Evolutionary conservation across 2,329 filamentous ascomycete species (phyloP).

Genomic region (Leptographium galeiforme): DNA sequence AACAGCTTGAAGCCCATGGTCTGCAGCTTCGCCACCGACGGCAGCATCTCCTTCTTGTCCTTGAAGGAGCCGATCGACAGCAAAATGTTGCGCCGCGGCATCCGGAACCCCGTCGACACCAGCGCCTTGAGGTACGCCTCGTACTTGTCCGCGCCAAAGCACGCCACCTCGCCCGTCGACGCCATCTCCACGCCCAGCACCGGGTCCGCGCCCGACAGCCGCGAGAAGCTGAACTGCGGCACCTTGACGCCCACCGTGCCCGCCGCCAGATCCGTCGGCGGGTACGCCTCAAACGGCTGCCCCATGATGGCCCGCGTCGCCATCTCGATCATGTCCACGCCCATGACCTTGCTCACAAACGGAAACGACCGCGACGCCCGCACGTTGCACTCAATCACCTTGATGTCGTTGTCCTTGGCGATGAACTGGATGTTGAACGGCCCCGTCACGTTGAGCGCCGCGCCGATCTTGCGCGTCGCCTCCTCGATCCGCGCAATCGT

Average conservation of each 20-base stretch:
- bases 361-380: constrained; percentile 92
- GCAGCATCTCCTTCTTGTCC: constrained; percentile 95
- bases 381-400: constrained; percentile 98
- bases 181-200: constrained; percentile 98
- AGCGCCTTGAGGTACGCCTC: constrained; percentile 96
- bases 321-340: constrained; percentile 95
- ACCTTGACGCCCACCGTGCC: constrained; percentile 95
- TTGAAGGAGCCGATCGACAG: constrained; percentile 95
- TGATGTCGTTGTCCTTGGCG: constrained; percentile 98
- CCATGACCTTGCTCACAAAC: constrained; percentile 98
- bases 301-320: constrained; percentile 94
- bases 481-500: constrained; percentile 88
- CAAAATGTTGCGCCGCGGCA: constrained; percentile 90
- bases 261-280: constrained; percentile 57
- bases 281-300: constrained; percentile 70
- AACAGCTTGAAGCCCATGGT: constrained; percentile 91
- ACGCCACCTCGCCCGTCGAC: constrained; percentile 94
- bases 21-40: constrained; percentile 79
- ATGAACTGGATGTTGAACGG: constrained; percentile 99
- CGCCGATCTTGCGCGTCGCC: constrained; percentile 87
- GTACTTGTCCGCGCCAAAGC: constrained; percentile 89
- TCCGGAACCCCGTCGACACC: constrained; percentile 88
- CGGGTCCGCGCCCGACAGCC: constrained; percentile 87
- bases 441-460: constrained; percentile 87
- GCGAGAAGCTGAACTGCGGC: constrained; percentile 97